Percentiles rank a stretch among this genome's conserved stretches.
Conservation (phyloP, 1,139 yeast genomes). For the Debaryomyces subglobosus region DNA sequence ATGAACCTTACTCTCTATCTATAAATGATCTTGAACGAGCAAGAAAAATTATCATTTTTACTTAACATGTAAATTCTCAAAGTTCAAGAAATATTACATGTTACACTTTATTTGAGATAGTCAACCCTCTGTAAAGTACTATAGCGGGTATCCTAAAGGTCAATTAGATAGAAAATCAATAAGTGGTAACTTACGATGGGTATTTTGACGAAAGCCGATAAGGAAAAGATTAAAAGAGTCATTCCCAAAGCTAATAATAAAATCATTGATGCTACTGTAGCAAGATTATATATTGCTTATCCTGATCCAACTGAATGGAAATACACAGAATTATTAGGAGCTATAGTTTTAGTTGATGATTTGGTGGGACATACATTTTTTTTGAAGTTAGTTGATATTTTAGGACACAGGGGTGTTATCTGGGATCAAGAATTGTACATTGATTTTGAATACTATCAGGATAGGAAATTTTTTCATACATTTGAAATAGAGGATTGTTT, state of each 20-base stretch:
- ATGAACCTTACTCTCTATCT: background rate
- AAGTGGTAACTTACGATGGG: slow-evolving; percentile 43
- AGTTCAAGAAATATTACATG: background rate
- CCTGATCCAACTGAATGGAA: slow-evolving; percentile 84
- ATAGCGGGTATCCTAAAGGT: background rate
- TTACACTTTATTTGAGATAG: background rate
- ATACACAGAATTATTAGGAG: slow-evolving; percentile 88
- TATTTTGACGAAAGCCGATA: slow-evolving; percentile 67
- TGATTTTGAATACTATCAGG: slow-evolving; percentile 88
- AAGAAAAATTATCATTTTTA: background rate
- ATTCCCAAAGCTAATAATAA: slow-evolving; percentile 89
- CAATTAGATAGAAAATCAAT: background rate
- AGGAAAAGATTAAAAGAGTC: slow-evolving; percentile 84
- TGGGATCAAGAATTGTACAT: slow-evolving; percentile 98
- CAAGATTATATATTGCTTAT: slow-evolving; percentile 84
- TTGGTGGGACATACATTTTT: slow-evolving; percentile 93
- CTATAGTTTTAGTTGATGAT: slow-evolving; percentile 85
- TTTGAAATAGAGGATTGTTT: slow-evolving; percentile 91
- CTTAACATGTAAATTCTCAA: slow-evolving; percentile 5
- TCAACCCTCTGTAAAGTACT: background rate
- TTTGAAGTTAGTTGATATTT: slow-evolving; percentile 81
- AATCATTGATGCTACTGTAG: slow-evolving; percentile 88
- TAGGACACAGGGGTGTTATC: slow-evolving; percentile 79
- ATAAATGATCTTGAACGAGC: background rate
- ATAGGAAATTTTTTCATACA: slow-evolving; percentile 90